Percentiles rank a stretch among this genome's conserved stretches.
These are phyloP conservation scores for Syncephalastrum sp. DNA, from an alignment of 371 early-diverging fungal genomes.

Conservation along the genomic window DNA sequence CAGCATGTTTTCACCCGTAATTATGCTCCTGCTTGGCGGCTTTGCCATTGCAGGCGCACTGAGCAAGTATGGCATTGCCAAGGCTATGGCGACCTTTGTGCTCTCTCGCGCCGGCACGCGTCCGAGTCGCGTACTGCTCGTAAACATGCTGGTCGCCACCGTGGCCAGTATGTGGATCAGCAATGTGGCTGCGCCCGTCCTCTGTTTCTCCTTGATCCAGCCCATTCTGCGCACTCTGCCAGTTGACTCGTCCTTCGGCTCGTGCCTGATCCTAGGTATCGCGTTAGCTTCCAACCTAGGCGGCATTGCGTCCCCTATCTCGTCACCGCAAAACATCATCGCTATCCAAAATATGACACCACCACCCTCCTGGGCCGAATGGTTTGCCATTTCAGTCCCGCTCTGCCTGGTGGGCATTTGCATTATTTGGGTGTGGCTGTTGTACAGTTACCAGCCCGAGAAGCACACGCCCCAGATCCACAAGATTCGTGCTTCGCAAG, in stretches of 20 bases:
- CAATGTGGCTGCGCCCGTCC: constrained; percentile 97
- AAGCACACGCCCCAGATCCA: constrained; percentile 55
- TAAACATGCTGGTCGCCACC: constrained; percentile 93
- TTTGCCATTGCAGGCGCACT: constrained; percentile 82
- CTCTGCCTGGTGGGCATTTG: constrained; percentile 63
- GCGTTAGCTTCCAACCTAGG: constrained; percentile 83
- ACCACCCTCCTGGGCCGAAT: constrained; percentile 66
- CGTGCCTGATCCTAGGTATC: constrained; percentile 79
- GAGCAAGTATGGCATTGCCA: constrained; percentile 90
- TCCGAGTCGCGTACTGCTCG: constrained; percentile 81
- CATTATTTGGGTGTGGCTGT: constrained; percentile 66
- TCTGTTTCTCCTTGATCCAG: constrained; percentile 94
- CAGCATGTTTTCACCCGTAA: constrained; percentile 82
- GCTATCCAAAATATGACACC: constrained; percentile 77
- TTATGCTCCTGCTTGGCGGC: constrained; percentile 83
- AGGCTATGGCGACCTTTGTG: constrained; percentile 83
- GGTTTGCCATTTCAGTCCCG: constrained; percentile 64
- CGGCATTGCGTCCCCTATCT: constrained; percentile 84
- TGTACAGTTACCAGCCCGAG: constrained; percentile 64
- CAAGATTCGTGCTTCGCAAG: constrained; percentile 55
- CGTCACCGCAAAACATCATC: constrained; percentile 81
- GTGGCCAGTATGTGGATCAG: constrained; percentile 97
- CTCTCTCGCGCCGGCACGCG: constrained; percentile 85
- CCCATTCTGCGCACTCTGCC: constrained; percentile 79
- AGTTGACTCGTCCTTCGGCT: constrained; percentile 61